Percentiles rank a stretch among this genome's conserved stretches.
phyloP scores from a whole-genome alignment of 1,139 yeast species.

The Suhomyces atakaporum region DNA sequence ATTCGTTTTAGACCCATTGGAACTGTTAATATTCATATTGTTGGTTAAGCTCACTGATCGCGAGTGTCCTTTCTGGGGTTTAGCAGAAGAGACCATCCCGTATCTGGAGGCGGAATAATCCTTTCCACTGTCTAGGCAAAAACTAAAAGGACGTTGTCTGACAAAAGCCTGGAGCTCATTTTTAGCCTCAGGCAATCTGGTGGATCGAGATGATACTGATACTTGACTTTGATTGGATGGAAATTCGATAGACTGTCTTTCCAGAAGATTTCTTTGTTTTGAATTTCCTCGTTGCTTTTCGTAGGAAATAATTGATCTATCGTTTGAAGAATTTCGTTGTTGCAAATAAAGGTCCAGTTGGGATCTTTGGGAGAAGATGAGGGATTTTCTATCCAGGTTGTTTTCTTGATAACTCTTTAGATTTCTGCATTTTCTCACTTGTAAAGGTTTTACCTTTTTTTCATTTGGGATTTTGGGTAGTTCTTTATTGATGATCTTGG shows the following conservation, averaged over 20 bases:
- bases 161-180: conserved; percentile 24
- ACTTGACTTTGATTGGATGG: conserved; percentile 9
- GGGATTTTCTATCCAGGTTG: conserved; percentile 6
- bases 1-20: not conserved
- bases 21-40: too few relatives aligned
- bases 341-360: conserved; percentile 3
- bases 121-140: conserved; percentile 35
- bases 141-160: conserved; percentile 34
- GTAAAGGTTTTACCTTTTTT: conserved; percentile 1
- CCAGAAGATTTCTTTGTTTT: conserved; percentile 1
- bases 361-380: not conserved
- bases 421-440: conserved; percentile 15
- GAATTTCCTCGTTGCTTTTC: not conserved
- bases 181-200: conserved; percentile 14
- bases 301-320: too few relatives aligned
- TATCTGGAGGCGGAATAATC: conserved; percentile 38
- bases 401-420: conserved; percentile 14
- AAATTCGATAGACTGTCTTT: conserved; percentile 7
- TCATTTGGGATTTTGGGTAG: conserved; percentile 10
- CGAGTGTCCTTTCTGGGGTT: conserved; percentile 3
- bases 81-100: conserved; percentile 17
- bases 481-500: conserved; percentile 12
- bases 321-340: too few relatives aligned
- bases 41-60: too few relatives aligned
- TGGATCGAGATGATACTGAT: conserved; percentile 5